Percentiles rank a stretch among this genome's conserved stretches.
phyloP scores from a whole-genome alignment of 1,139 yeast species.

The Pneumocystis sp. region DNA sequence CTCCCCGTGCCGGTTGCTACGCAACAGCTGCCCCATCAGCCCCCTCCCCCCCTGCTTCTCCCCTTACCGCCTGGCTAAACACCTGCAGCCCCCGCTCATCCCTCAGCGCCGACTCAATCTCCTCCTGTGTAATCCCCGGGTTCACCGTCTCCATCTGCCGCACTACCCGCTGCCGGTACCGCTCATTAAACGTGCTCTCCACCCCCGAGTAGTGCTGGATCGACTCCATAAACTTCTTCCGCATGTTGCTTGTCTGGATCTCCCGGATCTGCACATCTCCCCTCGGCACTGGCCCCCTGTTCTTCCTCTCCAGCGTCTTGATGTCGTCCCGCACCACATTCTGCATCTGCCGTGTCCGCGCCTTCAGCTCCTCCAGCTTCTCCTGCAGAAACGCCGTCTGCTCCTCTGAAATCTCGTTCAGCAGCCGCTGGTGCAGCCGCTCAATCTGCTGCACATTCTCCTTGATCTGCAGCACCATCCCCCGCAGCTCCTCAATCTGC shows the following conservation, averaged over 20 bases:
- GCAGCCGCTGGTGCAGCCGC: constrained; percentile 62
- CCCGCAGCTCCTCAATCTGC: constrained; percentile 63
- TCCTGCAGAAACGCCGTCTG: constrained; percentile 55
- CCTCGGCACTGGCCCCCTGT: constrained; percentile 26
- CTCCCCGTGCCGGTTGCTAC: constrained; percentile 89
- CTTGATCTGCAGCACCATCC: constrained; percentile 66
- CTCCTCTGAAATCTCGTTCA: constrained; percentile 68
- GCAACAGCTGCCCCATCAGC: constrained; percentile 28
- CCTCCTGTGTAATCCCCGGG: constrained; percentile 82
- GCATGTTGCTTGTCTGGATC: constrained; percentile 80
- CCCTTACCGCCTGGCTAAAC: constrained; percentile 72
- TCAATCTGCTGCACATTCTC: constrained; percentile 64
- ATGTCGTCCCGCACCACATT: constrained; percentile 59
- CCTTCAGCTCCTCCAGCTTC: constrained; percentile 61
- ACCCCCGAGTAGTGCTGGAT: constrained; percentile 77
- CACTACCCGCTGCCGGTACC: constrained; percentile 75
- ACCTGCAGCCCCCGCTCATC: constrained; percentile 79
- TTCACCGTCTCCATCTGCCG: constrained; percentile 86
- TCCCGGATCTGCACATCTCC: constrained; percentile 57
- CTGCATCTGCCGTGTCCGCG: constrained; percentile 70
- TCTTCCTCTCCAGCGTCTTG: constrained; percentile 59
- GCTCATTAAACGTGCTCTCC: constrained; percentile 75
- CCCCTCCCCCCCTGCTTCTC: no score
- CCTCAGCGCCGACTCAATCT: constrained; percentile 68
- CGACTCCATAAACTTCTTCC: constrained; percentile 69